phyloP scores from a whole-genome alignment of 2,329 filamentous ascomycete species.

The Aureobasidium uvarum region DNA sequence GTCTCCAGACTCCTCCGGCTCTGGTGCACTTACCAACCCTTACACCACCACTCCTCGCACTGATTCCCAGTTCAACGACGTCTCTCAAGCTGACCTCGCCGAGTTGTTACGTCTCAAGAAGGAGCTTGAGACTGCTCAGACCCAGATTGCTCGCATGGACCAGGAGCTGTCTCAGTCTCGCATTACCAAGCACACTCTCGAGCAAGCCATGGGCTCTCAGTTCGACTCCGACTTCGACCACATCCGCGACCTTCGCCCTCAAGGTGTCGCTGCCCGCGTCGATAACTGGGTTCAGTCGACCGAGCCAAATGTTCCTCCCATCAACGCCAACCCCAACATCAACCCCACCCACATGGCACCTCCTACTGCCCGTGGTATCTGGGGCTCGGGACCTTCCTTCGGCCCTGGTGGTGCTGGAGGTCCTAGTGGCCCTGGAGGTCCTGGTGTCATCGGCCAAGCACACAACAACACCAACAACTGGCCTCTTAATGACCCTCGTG shows the following conservation, averaged over 20 bases:
- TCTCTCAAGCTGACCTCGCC: constrained; percentile 46
- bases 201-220: constrained; percentile 53
- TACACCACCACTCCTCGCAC: constrained; percentile 35
- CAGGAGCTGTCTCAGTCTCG: constrained; percentile 67
- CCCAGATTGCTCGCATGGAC: constrained; percentile 68
- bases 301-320: not conserved
- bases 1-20: constrained; percentile 33
- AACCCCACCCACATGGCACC: not conserved
- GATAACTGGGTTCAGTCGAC: constrained; percentile 25
- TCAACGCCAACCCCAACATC: not conserved
- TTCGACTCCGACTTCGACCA: constrained; percentile 45
- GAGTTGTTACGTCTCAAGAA: constrained; percentile 68
- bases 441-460: constrained; percentile 27
- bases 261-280: constrained; percentile 15
- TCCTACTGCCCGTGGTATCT: constrained; percentile 23
- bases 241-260: constrained; percentile 25
- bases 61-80: constrained; percentile 30
- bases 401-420: constrained; percentile 15
- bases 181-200: constrained; percentile 58
- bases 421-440: constrained; percentile 18
- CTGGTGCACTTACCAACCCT: constrained; percentile 37
- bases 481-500: constrained; percentile 14
- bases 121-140: constrained; percentile 68
- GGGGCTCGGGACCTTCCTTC: constrained; percentile 6
- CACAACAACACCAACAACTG: constrained; percentile 11